A percentile compares a stretch with the other conserved stretches of the same genome.
These are phyloP conservation scores for Phialophora tarda DNA, from an alignment of 2,329 filamentous ascomycete species.

Conservation along the genomic window DNA sequence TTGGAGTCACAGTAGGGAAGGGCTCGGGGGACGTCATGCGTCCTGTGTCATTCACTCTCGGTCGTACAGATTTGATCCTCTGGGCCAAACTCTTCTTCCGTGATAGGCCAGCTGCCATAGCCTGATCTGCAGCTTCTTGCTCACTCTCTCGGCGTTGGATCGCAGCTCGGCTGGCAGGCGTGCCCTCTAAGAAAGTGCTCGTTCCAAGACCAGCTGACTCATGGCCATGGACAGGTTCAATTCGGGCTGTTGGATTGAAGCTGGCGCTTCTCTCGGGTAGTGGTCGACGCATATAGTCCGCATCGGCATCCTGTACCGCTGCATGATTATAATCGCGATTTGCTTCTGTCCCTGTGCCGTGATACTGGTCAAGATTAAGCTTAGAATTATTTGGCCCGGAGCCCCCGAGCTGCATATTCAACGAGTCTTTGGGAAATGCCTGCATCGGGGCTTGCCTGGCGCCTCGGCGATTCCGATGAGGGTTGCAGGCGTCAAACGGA, in stretches of 20 bases:
- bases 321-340: constrained; percentile 76
- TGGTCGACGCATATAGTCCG: constrained; percentile 46
- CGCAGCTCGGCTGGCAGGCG: constrained; percentile 80
- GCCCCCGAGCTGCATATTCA: constrained; percentile 90
- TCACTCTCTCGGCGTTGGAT: constrained; percentile 78
- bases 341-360: constrained; percentile 84
- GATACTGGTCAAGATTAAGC: constrained; percentile 84
- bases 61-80: constrained; percentile 75
- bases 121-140: constrained; percentile 58
- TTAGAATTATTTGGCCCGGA: constrained; percentile 80
- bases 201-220: constrained; percentile 85
- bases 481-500: constrained; percentile 94
- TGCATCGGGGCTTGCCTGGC: constrained; percentile 89
- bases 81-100: constrained; percentile 96
- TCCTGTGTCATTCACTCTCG: constrained; percentile 65
- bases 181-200: constrained; percentile 93
- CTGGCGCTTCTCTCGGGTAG: constrained; percentile 48
- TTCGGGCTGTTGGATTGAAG: constrained; percentile 71
- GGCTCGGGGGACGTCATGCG: constrained; percentile 64
- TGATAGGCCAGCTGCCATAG: constrained; percentile 64
- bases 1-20: constrained; percentile 35
- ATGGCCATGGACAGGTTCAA: constrained; percentile 80
- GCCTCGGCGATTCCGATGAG: constrained; percentile 86
- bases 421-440: constrained; percentile 88
- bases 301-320: constrained; percentile 43